Percentiles rank a stretch among this genome's conserved stretches.
Evolutionary conservation across 1,284 basidiomycete genomes (phyloP).

Genomic region (Sporisorium exsertum): DNA sequence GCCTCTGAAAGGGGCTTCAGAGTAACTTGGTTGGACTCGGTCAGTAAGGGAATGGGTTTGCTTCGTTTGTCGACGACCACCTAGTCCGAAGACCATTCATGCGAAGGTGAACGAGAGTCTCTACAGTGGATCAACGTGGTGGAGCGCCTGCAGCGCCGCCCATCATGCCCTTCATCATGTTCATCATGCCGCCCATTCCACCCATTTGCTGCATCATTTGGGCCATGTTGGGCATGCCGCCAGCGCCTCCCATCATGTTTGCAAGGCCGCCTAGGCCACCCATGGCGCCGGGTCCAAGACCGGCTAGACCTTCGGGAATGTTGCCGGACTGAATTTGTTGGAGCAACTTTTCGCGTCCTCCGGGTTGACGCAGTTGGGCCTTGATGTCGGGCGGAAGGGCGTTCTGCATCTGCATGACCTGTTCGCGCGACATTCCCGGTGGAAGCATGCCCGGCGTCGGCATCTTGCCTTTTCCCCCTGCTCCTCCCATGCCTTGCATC

Average conservation of each 20-base stretch:
- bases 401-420: constrained; percentile 67
- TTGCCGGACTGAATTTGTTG: constrained; percentile 61
- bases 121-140: constrained; percentile 2
- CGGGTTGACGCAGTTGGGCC: constrained; percentile 67
- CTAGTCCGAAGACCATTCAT: too few relatives aligned
- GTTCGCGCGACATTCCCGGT: constrained; percentile 65
- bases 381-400: constrained; percentile 67
- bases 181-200: constrained; percentile 70
- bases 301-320: constrained; percentile 45
- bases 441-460: constrained; percentile 59
- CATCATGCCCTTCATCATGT: constrained; percentile 86
- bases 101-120: too few relatives aligned
- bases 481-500: constrained; percentile 52
- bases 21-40: too few relatives aligned
- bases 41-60: too few relatives aligned
- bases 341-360: constrained; percentile 63
- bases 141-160: constrained; percentile 71
- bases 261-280: constrained; percentile 43
- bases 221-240: constrained; percentile 61
- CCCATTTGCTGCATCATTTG: constrained; percentile 70
- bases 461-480: constrained; percentile 51
- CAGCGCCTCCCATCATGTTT: constrained; percentile 44
- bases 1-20: not conserved
- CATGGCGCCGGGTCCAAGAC: constrained; percentile 46
- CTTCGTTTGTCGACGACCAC: too few relatives aligned